phyloP scores from a whole-genome alignment of 2,329 filamentous ascomycete species.

The Ilyonectria destructans region DNA sequence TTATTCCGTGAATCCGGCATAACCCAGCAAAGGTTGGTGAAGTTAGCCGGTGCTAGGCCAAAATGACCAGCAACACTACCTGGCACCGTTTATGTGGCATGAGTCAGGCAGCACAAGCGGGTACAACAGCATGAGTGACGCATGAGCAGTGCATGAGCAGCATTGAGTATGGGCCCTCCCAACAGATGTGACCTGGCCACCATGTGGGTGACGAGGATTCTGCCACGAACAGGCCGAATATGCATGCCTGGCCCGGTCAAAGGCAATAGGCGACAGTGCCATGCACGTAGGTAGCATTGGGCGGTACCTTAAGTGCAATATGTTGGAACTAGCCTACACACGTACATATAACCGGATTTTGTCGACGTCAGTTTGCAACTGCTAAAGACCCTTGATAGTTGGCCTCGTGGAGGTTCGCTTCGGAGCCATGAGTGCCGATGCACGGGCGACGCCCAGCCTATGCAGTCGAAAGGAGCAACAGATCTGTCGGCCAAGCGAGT shows the following conservation, averaged over 20 bases:
- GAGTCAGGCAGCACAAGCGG: slow-evolving; percentile 35
- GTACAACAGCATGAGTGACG: slow-evolving; percentile 7
- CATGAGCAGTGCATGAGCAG: slow-evolving; percentile 18
- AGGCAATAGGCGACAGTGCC: slow-evolving; percentile 5
- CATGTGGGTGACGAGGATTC: slow-evolving; percentile 36
- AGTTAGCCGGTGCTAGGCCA: background rate
- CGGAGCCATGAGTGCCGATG: slow-evolving; percentile 1
- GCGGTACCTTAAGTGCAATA: background rate
- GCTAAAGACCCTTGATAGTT: slow-evolving; percentile 1
- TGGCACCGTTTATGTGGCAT: slow-evolving; percentile 29
- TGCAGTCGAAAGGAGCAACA: slow-evolving; percentile 8
- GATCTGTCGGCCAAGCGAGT: slow-evolving; percentile 9
- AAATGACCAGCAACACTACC: slow-evolving; percentile 1
- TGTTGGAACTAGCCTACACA: background rate
- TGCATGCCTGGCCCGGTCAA: slow-evolving; percentile 6
- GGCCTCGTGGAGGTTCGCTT: background rate
- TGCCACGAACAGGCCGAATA: slow-evolving; percentile 24
- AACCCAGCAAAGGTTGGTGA: background rate
- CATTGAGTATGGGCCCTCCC: slow-evolving; percentile 19
- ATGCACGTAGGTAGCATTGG: slow-evolving; percentile 2
- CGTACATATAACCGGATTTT: slow-evolving; percentile 7
- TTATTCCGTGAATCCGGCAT: background rate
- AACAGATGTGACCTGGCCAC: slow-evolving; percentile 27
- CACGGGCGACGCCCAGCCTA: slow-evolving; percentile 14
- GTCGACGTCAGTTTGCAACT: slow-evolving; percentile 12